phyloP scores from a whole-genome alignment of 2,329 filamentous ascomycete species.

The Emergomyces orientalis region DNA sequence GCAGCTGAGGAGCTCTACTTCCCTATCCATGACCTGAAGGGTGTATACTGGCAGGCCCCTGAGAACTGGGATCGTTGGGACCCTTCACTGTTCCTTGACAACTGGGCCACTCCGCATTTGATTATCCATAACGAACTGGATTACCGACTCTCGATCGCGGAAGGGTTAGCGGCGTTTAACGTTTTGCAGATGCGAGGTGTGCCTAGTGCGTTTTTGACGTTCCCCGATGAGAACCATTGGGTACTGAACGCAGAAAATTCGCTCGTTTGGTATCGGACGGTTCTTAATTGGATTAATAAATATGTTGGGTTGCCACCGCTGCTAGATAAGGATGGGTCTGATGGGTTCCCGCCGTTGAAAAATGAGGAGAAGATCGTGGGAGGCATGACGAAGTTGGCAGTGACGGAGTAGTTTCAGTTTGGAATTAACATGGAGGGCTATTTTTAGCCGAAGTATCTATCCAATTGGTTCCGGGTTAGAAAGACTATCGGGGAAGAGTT shows the following conservation, averaged over 20 bases:
- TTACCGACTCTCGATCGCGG: constrained; percentile 75
- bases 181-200: constrained; percentile 67
- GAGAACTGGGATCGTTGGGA: constrained; percentile 50
- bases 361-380: neutral
- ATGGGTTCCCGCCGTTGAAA: neutral
- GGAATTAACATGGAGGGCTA: neutral
- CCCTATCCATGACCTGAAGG: constrained; percentile 44
- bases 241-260: constrained; percentile 88
- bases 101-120: constrained; percentile 82
- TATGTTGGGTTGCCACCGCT: constrained; percentile 42
- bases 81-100: constrained; percentile 45
- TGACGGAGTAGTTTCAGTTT: neutral
- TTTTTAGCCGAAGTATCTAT: neutral
- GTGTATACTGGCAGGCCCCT: constrained; percentile 42
- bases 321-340: neutral
- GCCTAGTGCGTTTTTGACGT: constrained; percentile 68
- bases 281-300: constrained; percentile 65
- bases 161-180: constrained; percentile 79
- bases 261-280: constrained; percentile 79
- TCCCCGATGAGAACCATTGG: constrained; percentile 74
- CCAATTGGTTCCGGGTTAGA: neutral
- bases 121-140: constrained; percentile 87
- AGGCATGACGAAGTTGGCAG: neutral
- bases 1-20: constrained; percentile 48
- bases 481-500: neutral